Base-by-base conservation (phyloP, 257 asterid species). In the Ajuga chamaepitys region DNA sequence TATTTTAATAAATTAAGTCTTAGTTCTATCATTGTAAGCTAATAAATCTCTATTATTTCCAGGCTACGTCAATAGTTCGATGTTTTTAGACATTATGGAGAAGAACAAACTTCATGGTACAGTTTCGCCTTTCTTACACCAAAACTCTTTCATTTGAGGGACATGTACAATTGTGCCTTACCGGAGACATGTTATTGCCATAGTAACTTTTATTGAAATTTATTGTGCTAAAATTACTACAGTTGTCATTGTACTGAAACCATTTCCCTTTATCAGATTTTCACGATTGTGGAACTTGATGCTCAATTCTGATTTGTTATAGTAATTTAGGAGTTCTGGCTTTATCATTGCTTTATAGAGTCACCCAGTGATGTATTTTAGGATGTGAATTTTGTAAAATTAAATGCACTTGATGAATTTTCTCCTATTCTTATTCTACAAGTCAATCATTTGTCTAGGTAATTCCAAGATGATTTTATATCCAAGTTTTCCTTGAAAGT, bases 101-200 rank as follows among this genome's bases (percentile, higher is more conserved):
- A 80, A 86, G 79, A 90, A 94, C 78, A 94, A 90, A 75, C 56
- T 77, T 81, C 88, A 84, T 51, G 96, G 99, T 90, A 75, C 74
- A 22, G 25, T 25, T 68, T 37, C 48, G 37, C 44, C 58, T 64
- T 69, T 48, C 60, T 56, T 46, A 24, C 25, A 4, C 63, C 75
- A 52, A 44, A 16, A 40, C 14, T 54, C 28, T 48, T 51, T 34
- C 35, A 67, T 58, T 25, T 16, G 38, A 64, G 51, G 64, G 10
- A 65, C 30, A 25, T 45, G 41, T 26, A 55, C 44, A 53, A 24
- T 12, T 40, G 14, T 22, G 56, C 14, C 30, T 30, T 35, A 52
- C 41, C 21, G 7, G 67, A 54, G 32, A 57, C 56, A 16, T 21
- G 13, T 16, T 44, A 22, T 34, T 16, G 42, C 52, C 26, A 24